phyloP scores from a whole-genome alignment of 192 early-diverging fungal genomes.

The Coemansia brasiliensis region DNA sequence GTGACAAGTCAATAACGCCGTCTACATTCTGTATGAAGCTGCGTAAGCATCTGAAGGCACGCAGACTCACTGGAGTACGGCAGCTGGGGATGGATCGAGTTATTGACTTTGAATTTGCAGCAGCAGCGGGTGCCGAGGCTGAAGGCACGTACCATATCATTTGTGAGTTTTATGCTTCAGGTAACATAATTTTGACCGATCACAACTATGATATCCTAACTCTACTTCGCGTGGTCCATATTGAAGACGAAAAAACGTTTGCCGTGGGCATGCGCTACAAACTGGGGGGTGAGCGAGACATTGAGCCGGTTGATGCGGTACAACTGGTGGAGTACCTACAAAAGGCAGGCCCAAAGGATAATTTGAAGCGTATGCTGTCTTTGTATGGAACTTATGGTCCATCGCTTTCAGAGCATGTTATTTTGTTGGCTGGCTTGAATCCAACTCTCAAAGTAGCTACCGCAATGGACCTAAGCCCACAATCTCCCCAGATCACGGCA shows the following conservation, averaged over 20 bases:
- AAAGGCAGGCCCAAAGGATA: constrained; percentile 63
- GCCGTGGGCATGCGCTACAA: constrained; percentile 81
- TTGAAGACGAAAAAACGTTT: constrained; percentile 72
- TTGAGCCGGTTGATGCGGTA: constrained; percentile 58
- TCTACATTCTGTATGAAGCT: constrained; percentile 88
- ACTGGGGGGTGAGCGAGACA: constrained; percentile 37
- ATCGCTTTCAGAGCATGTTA: constrained; percentile 81
- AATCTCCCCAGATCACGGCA: constrained; percentile 60
- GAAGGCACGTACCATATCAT: constrained; percentile 70
- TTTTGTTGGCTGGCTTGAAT: constrained; percentile 65
- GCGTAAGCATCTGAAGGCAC: constrained; percentile 87
- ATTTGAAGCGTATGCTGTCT: constrained; percentile 68
- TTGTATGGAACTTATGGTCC: constrained; percentile 73
- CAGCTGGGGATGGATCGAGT: constrained; percentile 92
- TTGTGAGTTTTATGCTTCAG: constrained; percentile 79
- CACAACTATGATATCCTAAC: constrained; percentile 80
- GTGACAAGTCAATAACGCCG: constrained; percentile 85
- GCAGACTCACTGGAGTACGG: constrained; percentile 71
- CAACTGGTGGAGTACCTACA: constrained; percentile 58
- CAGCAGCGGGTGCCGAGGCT: constrained; percentile 25
- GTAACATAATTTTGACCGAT: constrained; percentile 96
- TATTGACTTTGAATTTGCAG: constrained; percentile 90
- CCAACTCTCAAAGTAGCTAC: constrained; percentile 62
- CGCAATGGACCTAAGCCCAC: constrained; percentile 57
- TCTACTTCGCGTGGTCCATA: constrained; percentile 83